These are phyloP conservation scores for Gossypium turneri DNA, from an alignment of 345 rosid genomes.

Conservation along the genomic window DNA sequence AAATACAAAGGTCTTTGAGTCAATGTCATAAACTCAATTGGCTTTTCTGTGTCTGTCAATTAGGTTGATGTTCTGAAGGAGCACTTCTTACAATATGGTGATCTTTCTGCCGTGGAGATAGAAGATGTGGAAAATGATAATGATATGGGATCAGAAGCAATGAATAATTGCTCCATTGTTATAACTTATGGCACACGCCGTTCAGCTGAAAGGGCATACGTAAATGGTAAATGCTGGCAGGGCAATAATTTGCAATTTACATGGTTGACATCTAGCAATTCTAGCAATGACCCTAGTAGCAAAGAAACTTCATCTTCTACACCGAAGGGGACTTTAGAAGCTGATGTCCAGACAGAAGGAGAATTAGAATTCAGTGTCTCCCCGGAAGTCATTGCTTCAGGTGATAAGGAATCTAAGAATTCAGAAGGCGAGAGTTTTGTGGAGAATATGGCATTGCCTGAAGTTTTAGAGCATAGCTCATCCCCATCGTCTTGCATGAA, in stretches of 20 bases:
- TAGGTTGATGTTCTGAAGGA: conserved; percentile 69
- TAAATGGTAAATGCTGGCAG: conserved; percentile 75
- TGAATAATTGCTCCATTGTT: conserved; percentile 42
- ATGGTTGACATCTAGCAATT: conserved; percentile 54
- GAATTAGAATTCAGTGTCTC: conserved; percentile 18
- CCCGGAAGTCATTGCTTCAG: conserved; percentile 37
- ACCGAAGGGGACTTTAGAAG: conserved; percentile 21
- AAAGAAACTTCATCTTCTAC: conserved; percentile 28
- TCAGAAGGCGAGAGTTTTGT: conserved; percentile 32
- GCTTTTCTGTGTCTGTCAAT: conserved; percentile 3
- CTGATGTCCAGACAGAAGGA: conserved; percentile 30
- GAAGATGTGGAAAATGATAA: conserved; percentile 46
- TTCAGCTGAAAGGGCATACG: conserved; percentile 81
- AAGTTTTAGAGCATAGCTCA: conserved; percentile 29
- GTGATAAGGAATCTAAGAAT: conserved; percentile 36
- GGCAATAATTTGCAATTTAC: conserved; percentile 60
- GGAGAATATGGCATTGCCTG: conserved; percentile 24
- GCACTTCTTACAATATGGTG: conserved; percentile 71
- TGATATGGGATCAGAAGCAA: conserved; percentile 31
- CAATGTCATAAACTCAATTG: background rate
- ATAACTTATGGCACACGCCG: conserved; percentile 54
- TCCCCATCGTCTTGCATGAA: conserved; percentile 19
- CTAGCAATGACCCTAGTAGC: conserved; percentile 29
- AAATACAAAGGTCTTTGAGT: background rate
- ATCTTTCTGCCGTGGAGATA: conserved; percentile 60